Evolutionary conservation across 176 grass and related monocot species (phyloP), one percentile per base, ranked within the genome.

Genomic region (Themeda triandra): DNA sequence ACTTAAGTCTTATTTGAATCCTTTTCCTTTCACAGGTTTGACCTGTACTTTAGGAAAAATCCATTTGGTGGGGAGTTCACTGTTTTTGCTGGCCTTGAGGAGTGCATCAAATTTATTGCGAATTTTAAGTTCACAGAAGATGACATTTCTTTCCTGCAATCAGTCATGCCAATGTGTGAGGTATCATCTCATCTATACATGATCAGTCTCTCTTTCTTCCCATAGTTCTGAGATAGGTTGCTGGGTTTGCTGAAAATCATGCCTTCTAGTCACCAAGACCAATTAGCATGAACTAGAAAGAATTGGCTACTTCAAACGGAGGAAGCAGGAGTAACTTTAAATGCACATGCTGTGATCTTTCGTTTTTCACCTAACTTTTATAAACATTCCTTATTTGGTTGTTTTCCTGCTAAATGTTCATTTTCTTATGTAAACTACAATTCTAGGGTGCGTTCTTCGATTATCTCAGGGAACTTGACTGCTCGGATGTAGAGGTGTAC

Each of bases 21-120:
- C 63, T 88, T 86, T 59, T 73, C 75, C 35, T 86, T 80, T 91
- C 88, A 66, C 84, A 98, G 96, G 71, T 98, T 95, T 86, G 96
- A 98, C 84, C 66, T 98, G 33, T 98, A 98, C 86, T 98, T 98
- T 33, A 95, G 93, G 83, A 98, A 95, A 86, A 98, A 94, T 80
- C 93, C 96, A 72, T 98, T 98, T 90, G 93, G 93, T 19, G 96
- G 96, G 51, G 96, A 98, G 79, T 98, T 95, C 80, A 94, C 93
- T 66, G 93, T 98, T 75, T 95, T 95, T 89, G 96, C 91, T 79
- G 96, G 96, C 77, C 92, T 98, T 86, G 96, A 98, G 46, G 96
- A 98, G 95, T 98, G 96, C 86, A 87, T 98, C 65, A 92, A 88
- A 31, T 90, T 98, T 80, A 88, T 98, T 88, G 96, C 93, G 2